Conservation (phyloP, 257 asterid species). For the Solanum raphanifolium region DNA sequence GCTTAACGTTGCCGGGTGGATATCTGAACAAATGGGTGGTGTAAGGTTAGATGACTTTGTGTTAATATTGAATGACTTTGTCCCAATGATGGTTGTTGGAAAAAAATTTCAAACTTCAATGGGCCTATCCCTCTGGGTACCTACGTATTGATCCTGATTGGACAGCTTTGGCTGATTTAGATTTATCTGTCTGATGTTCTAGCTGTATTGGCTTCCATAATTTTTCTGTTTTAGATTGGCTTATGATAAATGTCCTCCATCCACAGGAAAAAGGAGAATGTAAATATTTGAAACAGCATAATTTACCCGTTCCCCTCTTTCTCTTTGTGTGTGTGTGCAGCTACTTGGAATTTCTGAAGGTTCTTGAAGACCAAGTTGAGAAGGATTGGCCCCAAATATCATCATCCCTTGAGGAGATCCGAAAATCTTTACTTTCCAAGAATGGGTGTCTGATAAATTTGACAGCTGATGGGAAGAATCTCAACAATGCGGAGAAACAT, state of each 20-base stretch:
- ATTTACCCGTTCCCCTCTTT: not conserved
- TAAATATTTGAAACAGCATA: not conserved
- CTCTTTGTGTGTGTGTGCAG: constrained; percentile 31
- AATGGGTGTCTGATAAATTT: constrained; percentile 75
- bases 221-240: not conserved
- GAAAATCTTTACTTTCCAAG: constrained; percentile 61
- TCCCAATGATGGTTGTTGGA: not conserved
- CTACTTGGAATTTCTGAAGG: constrained; percentile 75
- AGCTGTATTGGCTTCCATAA: not conserved
- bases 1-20: constrained; percentile 93
- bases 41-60: constrained; percentile 45
- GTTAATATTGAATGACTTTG: not conserved
- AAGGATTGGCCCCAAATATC: constrained; percentile 76
- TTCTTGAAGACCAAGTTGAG: constrained; percentile 72
- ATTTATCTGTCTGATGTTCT: not conserved
- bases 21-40: constrained; percentile 98
- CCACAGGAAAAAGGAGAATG: not conserved
- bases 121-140: not conserved
- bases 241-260: not conserved
- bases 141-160: not conserved
- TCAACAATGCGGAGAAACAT: constrained; percentile 50
- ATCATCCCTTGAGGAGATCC: constrained; percentile 90
- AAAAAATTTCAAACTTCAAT: not conserved
- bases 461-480: constrained; percentile 82
- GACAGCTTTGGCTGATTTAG: not conserved